Evolutionary conservation across 805 yeast species (phyloP).

Genomic region (Yarrowia bubula): DNA sequence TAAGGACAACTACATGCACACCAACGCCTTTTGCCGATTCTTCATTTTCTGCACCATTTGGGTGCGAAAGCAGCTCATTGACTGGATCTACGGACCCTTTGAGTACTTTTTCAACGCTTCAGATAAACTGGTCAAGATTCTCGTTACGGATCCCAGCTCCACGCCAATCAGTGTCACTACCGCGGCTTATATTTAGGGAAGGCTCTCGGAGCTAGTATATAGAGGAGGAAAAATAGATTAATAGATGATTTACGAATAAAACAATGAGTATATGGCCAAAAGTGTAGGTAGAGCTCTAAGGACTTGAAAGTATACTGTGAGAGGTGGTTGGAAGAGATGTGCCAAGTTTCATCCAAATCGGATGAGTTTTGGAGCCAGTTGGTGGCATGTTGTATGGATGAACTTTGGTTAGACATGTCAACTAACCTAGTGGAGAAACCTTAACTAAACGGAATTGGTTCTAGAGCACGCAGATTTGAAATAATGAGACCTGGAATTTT

Average conservation of each 20-base stretch:
- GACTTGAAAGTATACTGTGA: no score
- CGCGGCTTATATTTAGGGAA: neutral
- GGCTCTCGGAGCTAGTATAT: neutral
- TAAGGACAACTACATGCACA: conserved; percentile 14
- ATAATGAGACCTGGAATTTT: no score
- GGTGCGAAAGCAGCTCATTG: conserved; percentile 3
- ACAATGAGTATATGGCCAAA: neutral
- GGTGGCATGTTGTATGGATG: no score
- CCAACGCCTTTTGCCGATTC: neutral
- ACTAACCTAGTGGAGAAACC: no score
- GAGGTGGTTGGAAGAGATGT: no score
- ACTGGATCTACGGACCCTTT: conserved; percentile 20
- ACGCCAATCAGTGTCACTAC: conserved; percentile 13
- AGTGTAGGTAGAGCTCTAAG: no score
- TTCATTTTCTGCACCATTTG: neutral
- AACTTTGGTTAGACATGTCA: no score
- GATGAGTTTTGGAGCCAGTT: no score
- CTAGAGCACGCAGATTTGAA: no score
- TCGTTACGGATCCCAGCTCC: neutral
- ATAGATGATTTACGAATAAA: neutral
- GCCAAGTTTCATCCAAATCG: no score
- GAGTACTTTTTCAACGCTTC: conserved; percentile 26
- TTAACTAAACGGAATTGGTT: no score
- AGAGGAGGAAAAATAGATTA: neutral
- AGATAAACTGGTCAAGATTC: conserved; percentile 5